phyloP scores from a whole-genome alignment of 2,329 filamentous ascomycete genomes.

The Sporothrix phasma region DNA sequence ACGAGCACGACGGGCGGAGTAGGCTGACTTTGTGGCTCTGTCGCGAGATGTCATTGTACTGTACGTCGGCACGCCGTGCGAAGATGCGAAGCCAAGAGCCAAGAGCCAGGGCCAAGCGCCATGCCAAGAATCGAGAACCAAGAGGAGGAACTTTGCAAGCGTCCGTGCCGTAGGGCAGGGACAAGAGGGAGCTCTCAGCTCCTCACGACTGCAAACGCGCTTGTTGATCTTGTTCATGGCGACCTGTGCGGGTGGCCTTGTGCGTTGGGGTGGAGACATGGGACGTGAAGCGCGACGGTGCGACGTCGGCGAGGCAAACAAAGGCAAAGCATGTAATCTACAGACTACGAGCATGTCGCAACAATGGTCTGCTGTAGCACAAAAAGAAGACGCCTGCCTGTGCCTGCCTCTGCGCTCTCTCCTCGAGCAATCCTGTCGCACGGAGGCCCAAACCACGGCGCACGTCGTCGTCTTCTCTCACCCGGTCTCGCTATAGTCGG shows the following conservation, averaged over 20 bases:
- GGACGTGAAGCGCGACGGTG: neutral
- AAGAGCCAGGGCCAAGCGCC: too few relatives aligned
- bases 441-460: neutral
- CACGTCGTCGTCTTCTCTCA: neutral
- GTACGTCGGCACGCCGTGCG: too few relatives aligned
- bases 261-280: neutral
- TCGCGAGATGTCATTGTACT: too few relatives aligned
- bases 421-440: neutral
- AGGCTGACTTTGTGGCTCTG: too few relatives aligned
- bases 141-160: neutral
- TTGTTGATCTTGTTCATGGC: neutral
- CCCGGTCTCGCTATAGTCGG: neutral
- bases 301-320: neutral
- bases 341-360: too few relatives aligned
- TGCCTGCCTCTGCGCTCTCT: too few relatives aligned
- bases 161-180: constrained; percentile 1
- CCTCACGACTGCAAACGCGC: too few relatives aligned
- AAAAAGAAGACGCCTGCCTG: neutral
- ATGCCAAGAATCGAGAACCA: too few relatives aligned
- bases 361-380: neutral
- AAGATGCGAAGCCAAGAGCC: too few relatives aligned
- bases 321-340: neutral
- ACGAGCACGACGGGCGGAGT: too few relatives aligned
- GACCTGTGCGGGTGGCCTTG: neutral
- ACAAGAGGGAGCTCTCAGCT: neutral